phyloP scores from a whole-genome alignment of 495 filamentous ascomycete genomes.

The Schizothecium vesticola region DNA sequence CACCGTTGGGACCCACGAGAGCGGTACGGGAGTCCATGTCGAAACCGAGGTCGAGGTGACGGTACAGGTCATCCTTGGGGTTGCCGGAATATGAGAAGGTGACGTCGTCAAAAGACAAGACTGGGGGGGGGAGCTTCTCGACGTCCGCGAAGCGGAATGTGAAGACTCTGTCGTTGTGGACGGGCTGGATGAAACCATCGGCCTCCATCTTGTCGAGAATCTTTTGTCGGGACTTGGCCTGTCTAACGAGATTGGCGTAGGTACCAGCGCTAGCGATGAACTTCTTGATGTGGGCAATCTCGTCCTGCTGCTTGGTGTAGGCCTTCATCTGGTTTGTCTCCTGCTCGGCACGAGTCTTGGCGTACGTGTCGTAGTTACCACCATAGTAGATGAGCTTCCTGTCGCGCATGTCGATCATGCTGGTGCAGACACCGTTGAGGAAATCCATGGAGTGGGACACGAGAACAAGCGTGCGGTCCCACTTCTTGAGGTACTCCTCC shows the following conservation, averaged over 20 bases:
- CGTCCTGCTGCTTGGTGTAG: constrained; percentile 97
- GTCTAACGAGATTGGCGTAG: constrained; percentile 97
- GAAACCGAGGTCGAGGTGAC: constrained; percentile 93
- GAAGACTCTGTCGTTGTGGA: constrained; percentile 82
- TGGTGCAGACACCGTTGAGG: constrained; percentile 97
- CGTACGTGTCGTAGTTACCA: constrained; percentile 99
- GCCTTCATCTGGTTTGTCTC: constrained; percentile 98
- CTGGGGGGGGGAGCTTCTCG: constrained; percentile 94
- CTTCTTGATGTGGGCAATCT: constrained; percentile 99
- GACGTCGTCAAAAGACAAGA: constrained; percentile 93
- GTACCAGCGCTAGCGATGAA: constrained; percentile 99
- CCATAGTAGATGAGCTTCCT: constrained; percentile 94
- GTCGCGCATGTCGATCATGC: constrained; percentile 95
- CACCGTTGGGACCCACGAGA: constrained; percentile 97
- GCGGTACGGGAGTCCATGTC: constrained; percentile 99
- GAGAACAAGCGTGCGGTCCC: constrained; percentile 94
- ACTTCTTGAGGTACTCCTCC: constrained; percentile 99
- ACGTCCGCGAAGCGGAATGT: constrained; percentile 98
- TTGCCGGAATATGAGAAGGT: constrained; percentile 97
- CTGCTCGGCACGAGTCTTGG: constrained; percentile 90
- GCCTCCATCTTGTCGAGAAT: constrained; percentile 99
- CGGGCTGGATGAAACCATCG: constrained; percentile 93
- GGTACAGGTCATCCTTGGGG: constrained; percentile 84
- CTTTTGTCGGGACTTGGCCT: constrained; percentile 98
- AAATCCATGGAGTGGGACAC: constrained; percentile 99